Conservation (phyloP, 345 rosid species). For the Nasturtium officinale region DNA sequence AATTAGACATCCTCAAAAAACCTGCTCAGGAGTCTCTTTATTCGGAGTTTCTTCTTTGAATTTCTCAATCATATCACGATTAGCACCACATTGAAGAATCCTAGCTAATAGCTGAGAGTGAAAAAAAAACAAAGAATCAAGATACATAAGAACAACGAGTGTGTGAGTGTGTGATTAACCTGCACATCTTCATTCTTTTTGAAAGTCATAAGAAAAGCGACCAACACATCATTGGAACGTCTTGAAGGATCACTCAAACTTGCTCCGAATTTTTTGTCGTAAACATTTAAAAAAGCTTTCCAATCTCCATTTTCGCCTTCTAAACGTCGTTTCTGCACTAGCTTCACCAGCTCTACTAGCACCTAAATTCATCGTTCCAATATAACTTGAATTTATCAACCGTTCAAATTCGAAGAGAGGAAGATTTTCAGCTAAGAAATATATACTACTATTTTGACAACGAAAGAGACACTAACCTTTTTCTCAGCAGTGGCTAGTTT, state of each 20-base stretch:
- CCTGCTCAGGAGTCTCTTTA: conserved; percentile 70
- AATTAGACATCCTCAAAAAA: conserved; percentile 14
- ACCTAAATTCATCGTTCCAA: conserved; percentile 43
- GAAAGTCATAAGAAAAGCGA: conserved; percentile 64
- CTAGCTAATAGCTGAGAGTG: conserved; percentile 52
- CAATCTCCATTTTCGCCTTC: conserved; percentile 62
- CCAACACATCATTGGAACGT: conserved; percentile 57
- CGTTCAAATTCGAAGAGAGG: background rate
- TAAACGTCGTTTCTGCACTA: conserved; percentile 61
- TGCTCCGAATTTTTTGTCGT: conserved; percentile 62
- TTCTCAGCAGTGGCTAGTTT: conserved; percentile 48
- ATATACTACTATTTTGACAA: background rate
- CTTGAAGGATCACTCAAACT: conserved; percentile 72
- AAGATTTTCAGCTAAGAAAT: background rate
- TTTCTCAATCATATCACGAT: conserved; percentile 48
- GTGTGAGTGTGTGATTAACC: conserved; percentile 41
- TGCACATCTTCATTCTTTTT: conserved; percentile 49
- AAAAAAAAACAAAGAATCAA: background rate
- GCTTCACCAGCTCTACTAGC: conserved; percentile 67
- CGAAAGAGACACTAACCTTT: conserved; percentile 31
- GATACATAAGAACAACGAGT: conserved; percentile 6
- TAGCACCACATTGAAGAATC: conserved; percentile 51
- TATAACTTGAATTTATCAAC: background rate
- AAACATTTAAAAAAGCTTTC: conserved; percentile 64
- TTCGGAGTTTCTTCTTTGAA: conserved; percentile 45